A percentile compares a stretch with the other conserved stretches of the same genome.
These are phyloP conservation scores for Kwoniella dejecticola DNA, from an alignment of 768 basidiomycete species.

Conservation along the genomic window DNA sequence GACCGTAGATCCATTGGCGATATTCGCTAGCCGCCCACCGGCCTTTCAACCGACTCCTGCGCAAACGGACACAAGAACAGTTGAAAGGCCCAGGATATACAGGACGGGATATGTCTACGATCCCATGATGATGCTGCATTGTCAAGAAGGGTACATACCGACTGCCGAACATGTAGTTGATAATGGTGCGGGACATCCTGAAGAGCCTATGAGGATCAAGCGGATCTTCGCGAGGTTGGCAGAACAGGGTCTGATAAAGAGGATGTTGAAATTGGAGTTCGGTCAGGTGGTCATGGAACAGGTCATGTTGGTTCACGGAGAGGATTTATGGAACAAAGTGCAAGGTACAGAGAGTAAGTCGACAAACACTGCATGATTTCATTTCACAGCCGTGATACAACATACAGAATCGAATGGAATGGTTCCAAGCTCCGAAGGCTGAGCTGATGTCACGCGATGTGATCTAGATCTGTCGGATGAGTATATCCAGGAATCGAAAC, in stretches of 20 bases:
- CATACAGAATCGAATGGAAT: constrained; percentile 7
- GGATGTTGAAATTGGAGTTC: constrained; percentile 78
- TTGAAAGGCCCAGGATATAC: constrained; percentile 20
- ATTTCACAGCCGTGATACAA: constrained; percentile 6
- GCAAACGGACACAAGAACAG: not conserved
- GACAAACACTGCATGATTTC: not conserved
- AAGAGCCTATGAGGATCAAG: constrained; percentile 73
- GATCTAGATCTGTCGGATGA: constrained; percentile 70
- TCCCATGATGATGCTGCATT: constrained; percentile 80
- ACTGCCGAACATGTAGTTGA: constrained; percentile 57
- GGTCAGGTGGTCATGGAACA: constrained; percentile 74
- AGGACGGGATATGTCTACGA: constrained; percentile 85
- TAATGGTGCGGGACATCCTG: constrained; percentile 64
- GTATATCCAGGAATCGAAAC: constrained; percentile 71
- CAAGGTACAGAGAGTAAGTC: constrained; percentile 75
- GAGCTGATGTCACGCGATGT: not conserved
- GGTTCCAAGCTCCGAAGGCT: not conserved
- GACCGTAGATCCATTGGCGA: constrained; percentile 2
- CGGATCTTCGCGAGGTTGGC: constrained; percentile 70
- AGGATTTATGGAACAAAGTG: constrained; percentile 90
- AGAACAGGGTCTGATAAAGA: constrained; percentile 63
- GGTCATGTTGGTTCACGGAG: constrained; percentile 83
- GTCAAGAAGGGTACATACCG: constrained; percentile 57
- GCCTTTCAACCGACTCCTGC: not conserved
- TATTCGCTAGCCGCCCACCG: no score